Conservation (phyloP, 257 asterid species). For the Solanum boliviense region DNA sequence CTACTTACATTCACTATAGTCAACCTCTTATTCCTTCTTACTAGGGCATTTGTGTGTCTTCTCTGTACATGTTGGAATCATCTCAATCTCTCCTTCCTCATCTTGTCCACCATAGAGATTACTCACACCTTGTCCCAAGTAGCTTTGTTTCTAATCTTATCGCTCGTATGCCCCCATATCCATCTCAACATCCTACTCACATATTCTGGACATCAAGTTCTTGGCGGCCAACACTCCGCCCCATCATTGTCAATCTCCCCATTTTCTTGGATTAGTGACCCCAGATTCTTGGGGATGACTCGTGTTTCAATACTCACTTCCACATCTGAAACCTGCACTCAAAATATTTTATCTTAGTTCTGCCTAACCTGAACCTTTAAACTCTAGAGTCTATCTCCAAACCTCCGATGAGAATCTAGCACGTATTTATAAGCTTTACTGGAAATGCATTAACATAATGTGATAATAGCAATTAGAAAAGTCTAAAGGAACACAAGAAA, state of each 20-base stretch:
- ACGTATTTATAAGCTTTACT: neutral
- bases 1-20: neutral
- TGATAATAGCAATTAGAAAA: neutral
- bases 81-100: neutral
- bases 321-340: neutral
- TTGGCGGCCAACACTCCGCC: neutral
- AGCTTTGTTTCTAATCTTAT: neutral
- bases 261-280: neutral
- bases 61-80: neutral
- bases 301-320: neutral
- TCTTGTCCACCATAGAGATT: neutral
- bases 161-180: neutral
- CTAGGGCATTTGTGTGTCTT: neutral
- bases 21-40: neutral
- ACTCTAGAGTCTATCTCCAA: neutral
- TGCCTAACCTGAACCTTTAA: neutral
- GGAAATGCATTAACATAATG: neutral
- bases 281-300: neutral
- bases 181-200: neutral
- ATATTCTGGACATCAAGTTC: neutral
- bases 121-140: neutral
- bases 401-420: neutral
- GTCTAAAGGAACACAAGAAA: neutral
- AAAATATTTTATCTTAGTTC: neutral
- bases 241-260: neutral